These are phyloP conservation scores for Cylindrodendrum hubeiense DNA, from an alignment of 2,329 filamentous ascomycete genomes.

Conservation along the genomic window DNA sequence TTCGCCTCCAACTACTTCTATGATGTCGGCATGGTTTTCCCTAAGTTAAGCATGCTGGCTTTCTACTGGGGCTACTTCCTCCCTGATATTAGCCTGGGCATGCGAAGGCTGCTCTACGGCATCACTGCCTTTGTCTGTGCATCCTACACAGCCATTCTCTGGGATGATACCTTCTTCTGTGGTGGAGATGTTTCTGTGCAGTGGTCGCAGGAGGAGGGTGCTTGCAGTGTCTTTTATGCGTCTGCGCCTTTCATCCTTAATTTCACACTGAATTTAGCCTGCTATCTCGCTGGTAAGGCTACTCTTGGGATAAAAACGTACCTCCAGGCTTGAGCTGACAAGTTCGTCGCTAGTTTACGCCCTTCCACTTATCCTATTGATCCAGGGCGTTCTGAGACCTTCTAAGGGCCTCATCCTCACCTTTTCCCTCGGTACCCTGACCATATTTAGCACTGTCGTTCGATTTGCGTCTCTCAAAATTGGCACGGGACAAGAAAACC, in stretches of 20 bases:
- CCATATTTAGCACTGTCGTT: slow-evolving; percentile 34
- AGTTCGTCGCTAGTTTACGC: slow-evolving; percentile 41
- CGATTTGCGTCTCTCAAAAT: slow-evolving; percentile 34
- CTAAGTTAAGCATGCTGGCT: slow-evolving; percentile 52
- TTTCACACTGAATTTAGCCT: slow-evolving; percentile 50
- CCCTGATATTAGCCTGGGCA: slow-evolving; percentile 37
- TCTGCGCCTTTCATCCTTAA: slow-evolving; percentile 50
- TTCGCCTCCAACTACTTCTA: slow-evolving; percentile 54
- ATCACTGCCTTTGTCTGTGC: slow-evolving; percentile 48
- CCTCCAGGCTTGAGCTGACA: background rate
- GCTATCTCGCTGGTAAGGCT: slow-evolving; percentile 47
- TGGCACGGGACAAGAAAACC: slow-evolving; percentile 37
- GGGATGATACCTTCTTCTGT: slow-evolving; percentile 51
- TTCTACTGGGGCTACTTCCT: slow-evolving; percentile 53
- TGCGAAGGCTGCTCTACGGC: slow-evolving; percentile 46
- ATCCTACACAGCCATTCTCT: slow-evolving; percentile 49
- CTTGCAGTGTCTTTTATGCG: slow-evolving; percentile 51
- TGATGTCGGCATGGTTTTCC: slow-evolving; percentile 52
- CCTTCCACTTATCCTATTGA: slow-evolving; percentile 46
- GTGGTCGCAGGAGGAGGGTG: slow-evolving; percentile 52
- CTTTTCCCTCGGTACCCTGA: slow-evolving; percentile 34
- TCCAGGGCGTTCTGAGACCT: slow-evolving; percentile 35
- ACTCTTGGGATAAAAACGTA: background rate
- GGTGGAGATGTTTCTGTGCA: slow-evolving; percentile 49
- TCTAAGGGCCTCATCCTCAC: slow-evolving; percentile 35